Conservation (phyloP, 1,284 basidiomycete genomes). For the Hemileia vastatrix region DNA sequence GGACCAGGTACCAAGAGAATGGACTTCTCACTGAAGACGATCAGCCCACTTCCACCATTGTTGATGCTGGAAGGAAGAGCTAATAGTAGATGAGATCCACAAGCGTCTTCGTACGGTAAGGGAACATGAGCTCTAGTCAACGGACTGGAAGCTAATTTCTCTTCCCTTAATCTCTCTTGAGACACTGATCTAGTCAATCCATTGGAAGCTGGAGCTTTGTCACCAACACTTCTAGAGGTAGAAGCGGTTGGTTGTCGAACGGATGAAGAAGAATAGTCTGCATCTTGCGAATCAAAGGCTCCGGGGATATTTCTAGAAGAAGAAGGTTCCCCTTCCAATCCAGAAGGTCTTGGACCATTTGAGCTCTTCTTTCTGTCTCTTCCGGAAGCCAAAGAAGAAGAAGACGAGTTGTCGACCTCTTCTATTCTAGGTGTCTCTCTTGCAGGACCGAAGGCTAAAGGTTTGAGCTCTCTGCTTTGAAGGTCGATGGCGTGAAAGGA, state of each 20-base stretch:
- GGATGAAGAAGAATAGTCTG: background rate
- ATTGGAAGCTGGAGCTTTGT: background rate
- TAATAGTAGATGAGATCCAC: constrained; percentile 33
- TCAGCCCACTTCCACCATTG: constrained; percentile 34
- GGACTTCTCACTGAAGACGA: constrained; percentile 36
- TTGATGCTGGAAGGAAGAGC: constrained; percentile 27
- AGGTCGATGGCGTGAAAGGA: constrained; percentile 36
- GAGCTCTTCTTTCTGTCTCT: background rate
- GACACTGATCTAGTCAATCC: background rate
- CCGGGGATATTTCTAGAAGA: background rate
- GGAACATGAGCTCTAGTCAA: constrained; percentile 38
- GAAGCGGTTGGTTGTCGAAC: background rate
- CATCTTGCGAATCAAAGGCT: background rate
- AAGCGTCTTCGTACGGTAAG: constrained; percentile 33
- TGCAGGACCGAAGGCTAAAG: constrained; percentile 34
- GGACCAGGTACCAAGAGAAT: constrained; percentile 36
- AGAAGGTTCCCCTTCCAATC: too few species aligned
- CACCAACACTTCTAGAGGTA: background rate
- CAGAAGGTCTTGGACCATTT: too few species aligned
- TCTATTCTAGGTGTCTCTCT: constrained; percentile 17
- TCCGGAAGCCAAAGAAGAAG: background rate
- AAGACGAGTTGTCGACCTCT: background rate
- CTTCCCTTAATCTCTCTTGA: constrained; percentile 23
- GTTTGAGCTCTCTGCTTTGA: constrained; percentile 28
- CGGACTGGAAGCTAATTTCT: constrained; percentile 27